Evolutionary conservation across 2,329 filamentous ascomycete genomes (phyloP).

Genomic region (Purpureocillium takamizusanense): DNA sequence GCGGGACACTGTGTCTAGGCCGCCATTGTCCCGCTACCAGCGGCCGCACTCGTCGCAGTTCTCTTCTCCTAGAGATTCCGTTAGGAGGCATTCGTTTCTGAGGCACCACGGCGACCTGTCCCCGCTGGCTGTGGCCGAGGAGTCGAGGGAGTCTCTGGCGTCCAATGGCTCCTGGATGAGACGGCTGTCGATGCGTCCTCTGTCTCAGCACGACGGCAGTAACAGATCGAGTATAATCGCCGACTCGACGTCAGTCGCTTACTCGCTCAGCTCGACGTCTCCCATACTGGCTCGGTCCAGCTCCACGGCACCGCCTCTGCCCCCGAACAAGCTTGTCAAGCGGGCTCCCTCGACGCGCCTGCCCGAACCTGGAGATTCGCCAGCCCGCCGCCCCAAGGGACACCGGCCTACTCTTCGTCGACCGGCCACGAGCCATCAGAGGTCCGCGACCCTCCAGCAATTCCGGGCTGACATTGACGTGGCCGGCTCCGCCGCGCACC

Average conservation of each 20-base stretch:
- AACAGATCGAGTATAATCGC: conserved; percentile 55
- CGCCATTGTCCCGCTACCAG: conserved; percentile 27
- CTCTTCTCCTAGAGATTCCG: conserved; percentile 27
- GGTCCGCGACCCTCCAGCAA: conserved; percentile 61
- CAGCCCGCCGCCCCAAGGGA: conserved; percentile 43
- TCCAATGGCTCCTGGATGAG: conserved; percentile 64
- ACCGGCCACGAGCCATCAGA: conserved; percentile 71
- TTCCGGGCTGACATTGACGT: conserved; percentile 22
- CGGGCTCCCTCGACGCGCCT: conserved; percentile 50
- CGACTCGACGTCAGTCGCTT: conserved; percentile 55
- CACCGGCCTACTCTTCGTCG: conserved; percentile 59
- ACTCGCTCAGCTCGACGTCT: conserved; percentile 57
- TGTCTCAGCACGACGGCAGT: conserved; percentile 57
- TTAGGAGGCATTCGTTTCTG: conserved; percentile 33
- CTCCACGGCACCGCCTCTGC: conserved; percentile 32
- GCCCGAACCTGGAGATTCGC: conserved; percentile 27
- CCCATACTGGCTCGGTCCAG: conserved; percentile 45
- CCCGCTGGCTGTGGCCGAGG: conserved; percentile 30
- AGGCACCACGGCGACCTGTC: conserved; percentile 28
- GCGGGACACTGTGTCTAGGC: conserved; percentile 22
- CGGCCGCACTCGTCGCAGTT: conserved; percentile 29
- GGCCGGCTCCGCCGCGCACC: conserved; percentile 12
- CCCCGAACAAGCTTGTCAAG: conserved; percentile 73
- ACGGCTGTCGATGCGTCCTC: conserved; percentile 57
- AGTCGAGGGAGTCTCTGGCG: conserved; percentile 46